These are phyloP conservation scores for Diplodia seriata DNA, from an alignment of 2,329 filamentous ascomycete genomes.

Conservation along the genomic window DNA sequence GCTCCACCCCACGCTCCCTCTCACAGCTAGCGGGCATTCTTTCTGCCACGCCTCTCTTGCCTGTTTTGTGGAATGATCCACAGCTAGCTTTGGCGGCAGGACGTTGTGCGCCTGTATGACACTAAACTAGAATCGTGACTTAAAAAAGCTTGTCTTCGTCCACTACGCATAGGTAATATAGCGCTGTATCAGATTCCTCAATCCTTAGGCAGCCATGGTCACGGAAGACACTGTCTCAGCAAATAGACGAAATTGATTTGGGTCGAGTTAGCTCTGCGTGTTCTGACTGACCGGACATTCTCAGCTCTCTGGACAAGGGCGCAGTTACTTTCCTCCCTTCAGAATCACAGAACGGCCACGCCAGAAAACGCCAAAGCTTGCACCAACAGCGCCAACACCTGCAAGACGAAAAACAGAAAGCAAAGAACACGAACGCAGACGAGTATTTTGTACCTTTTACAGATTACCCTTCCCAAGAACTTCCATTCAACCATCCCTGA, in stretches of 20 bases:
- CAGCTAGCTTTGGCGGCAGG: background rate
- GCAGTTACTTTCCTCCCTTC: conserved; percentile 4
- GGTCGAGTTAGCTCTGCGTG: background rate
- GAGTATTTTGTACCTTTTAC: conserved; percentile 9
- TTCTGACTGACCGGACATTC: background rate
- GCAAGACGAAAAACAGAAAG: background rate
- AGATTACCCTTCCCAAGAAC: background rate
- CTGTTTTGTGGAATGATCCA: background rate
- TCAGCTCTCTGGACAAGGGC: conserved; percentile 5
- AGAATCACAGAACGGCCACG: conserved; percentile 16
- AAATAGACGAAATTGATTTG: too few species aligned
- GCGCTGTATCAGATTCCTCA: too few species aligned
- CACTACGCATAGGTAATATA: too few species aligned
- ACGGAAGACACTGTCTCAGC: too few species aligned
- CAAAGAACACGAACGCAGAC: background rate
- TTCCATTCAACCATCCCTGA: conserved; percentile 6
- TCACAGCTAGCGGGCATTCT: background rate
- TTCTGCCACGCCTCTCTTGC: background rate
- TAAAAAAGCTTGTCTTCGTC: background rate
- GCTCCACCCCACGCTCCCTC: background rate
- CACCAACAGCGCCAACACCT: background rate
- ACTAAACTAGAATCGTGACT: background rate
- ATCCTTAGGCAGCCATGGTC: too few species aligned
- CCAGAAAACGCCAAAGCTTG: background rate
- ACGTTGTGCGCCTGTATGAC: background rate